A percentile compares a stretch with the other conserved stretches of the same genome.
These are phyloP conservation scores for Trichomonas tenax DNA, from an alignment of 208 protist species.

Conservation along the genomic window DNA sequence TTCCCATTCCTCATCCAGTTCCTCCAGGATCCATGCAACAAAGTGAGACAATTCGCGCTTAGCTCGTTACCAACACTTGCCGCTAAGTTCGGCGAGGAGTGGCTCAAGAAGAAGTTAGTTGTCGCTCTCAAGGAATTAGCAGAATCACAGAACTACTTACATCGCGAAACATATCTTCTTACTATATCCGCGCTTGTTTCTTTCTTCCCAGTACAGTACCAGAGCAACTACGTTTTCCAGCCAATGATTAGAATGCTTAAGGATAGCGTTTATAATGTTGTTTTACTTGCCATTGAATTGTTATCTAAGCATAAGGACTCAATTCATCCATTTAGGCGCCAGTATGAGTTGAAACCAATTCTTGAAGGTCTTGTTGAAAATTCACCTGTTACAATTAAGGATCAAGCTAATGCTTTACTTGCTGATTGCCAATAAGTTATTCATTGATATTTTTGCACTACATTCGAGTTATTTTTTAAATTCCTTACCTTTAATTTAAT, in stretches of 20 bases:
- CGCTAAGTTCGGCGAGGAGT: background rate
- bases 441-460: background rate
- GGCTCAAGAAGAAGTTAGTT: background rate
- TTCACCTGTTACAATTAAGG: background rate
- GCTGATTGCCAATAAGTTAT: background rate
- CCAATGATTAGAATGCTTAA: conserved; percentile 16
- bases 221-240: background rate
- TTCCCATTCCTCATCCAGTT: background rate
- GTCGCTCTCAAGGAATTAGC: background rate
- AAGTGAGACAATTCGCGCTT: background rate
- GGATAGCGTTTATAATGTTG: background rate
- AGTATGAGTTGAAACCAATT: conserved; percentile 4
- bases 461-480: background rate
- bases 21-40: background rate
- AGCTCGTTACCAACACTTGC: background rate
- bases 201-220: conserved; percentile 6
- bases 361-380: background rate
- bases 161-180: background rate
- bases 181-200: background rate
- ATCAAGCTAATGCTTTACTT: background rate
- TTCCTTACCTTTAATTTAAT: no score
- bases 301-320: background rate
- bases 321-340: background rate
- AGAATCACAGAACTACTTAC: background rate
- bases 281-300: background rate